phyloP scores from a whole-genome alignment of 2,329 filamentous ascomycete genomes.

The Camptophora hylomeconis region DNA sequence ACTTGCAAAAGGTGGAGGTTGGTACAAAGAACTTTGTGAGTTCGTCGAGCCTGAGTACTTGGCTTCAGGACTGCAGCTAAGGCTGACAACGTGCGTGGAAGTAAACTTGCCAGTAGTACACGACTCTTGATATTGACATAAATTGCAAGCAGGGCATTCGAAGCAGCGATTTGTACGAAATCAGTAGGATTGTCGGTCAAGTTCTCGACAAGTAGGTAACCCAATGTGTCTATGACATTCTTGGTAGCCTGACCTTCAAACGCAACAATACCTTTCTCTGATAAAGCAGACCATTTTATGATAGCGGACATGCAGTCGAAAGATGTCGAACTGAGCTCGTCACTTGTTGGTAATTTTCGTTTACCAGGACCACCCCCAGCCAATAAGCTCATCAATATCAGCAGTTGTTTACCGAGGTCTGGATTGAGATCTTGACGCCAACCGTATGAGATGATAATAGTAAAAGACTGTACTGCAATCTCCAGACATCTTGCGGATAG shows the following conservation, averaged over 20 bases:
- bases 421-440: conserved; percentile 63
- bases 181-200: conserved; percentile 51
- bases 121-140: conserved; percentile 54
- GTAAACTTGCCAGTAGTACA: conserved; percentile 67
- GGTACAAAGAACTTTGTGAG: conserved; percentile 50
- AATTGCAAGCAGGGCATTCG: conserved; percentile 50
- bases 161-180: conserved; percentile 58
- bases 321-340: conserved; percentile 62
- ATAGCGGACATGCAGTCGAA: conserved; percentile 58
- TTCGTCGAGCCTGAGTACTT: conserved; percentile 47
- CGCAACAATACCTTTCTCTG: conserved; percentile 32
- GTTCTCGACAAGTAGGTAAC: conserved; percentile 67
- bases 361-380: conserved; percentile 58
- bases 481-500: conserved; percentile 61
- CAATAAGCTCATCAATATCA: conserved; percentile 73
- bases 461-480: conserved; percentile 60
- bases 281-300: conserved; percentile 36
- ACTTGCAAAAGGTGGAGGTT: conserved; percentile 46
- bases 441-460: conserved; percentile 59
- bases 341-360: conserved; percentile 31
- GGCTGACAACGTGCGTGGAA: conserved; percentile 76
- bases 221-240: conserved; percentile 67
- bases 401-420: conserved; percentile 66
- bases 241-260: conserved; percentile 46
- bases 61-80: conserved; percentile 63